phyloP scores from a whole-genome alignment of 495 filamentous ascomycete genomes.

The Penicillium lagena region DNA sequence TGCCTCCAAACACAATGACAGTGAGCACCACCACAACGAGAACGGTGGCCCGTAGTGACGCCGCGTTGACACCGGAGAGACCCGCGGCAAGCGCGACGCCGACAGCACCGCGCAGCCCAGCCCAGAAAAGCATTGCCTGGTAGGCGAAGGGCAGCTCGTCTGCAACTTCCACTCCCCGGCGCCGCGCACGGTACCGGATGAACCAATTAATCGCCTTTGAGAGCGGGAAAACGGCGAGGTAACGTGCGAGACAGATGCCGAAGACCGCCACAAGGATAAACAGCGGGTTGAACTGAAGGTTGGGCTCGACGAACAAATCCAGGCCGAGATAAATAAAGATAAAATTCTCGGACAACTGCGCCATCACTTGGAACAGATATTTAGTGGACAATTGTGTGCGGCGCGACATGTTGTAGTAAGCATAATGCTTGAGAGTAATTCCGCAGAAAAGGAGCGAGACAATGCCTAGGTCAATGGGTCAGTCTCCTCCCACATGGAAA shows the following conservation, averaged over 20 bases:
- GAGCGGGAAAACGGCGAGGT: conserved; percentile 89
- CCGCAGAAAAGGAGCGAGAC: conserved; percentile 96
- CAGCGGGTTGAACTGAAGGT: conserved; percentile 87
- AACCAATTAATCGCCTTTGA: conserved; percentile 90
- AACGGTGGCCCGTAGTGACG: conserved; percentile 80
- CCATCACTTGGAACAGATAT: conserved; percentile 91
- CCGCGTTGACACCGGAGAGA: conserved; percentile 67
- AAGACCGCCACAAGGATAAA: conserved; percentile 88
- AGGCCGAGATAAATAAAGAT: conserved; percentile 98
- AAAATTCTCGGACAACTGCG: conserved; percentile 96
- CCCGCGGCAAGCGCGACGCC: conserved; percentile 94
- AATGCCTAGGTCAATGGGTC: conserved; percentile 57
- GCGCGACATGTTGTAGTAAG: conserved; percentile 99
- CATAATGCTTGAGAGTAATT: conserved; percentile 97
- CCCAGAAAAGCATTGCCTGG: conserved; percentile 98
- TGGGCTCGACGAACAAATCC: conserved; percentile 83
- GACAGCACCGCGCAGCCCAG: conserved; percentile 89
- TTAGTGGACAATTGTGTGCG: conserved; percentile 97
- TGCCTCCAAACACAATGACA: conserved; percentile 97
- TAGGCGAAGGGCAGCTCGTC: conserved; percentile 91
- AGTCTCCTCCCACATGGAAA: background rate
- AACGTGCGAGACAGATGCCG: conserved; percentile 86
- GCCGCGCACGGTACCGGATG: conserved; percentile 79
- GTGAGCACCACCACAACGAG: conserved; percentile 95
- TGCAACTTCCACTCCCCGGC: conserved; percentile 68